Base-by-base conservation (phyloP, 352 stramenopile genomes). In the Plasmopara halstedii region DNA sequence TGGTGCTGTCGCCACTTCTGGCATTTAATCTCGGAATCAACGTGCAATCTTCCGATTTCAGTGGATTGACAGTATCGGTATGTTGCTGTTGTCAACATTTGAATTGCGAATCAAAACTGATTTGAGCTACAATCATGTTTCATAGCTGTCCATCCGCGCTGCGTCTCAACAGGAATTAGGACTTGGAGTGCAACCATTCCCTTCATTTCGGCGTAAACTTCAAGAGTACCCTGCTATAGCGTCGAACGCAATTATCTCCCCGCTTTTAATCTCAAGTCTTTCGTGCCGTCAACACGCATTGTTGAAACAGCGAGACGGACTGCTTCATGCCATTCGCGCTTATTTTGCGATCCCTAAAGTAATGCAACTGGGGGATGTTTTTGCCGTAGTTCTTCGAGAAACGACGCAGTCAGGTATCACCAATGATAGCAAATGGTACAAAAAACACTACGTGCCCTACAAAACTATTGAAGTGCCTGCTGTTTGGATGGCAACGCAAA, bases 1-100 rank as follows among this genome's bases (percentile, higher is more conserved):
- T 85, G 13, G 64, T 64, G 27, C 50, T 88, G n/a, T 70, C 79
- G 9, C 73, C 75, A n/a, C 57, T 90, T 39, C 41, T 90, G 26
- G 79, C 79, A 14, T 88, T 87, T 56, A 90, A 90, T 29, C 64
- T 90, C 35, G 73, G 72, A 0, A 67, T 90, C 36, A 44, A 56
- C 9, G 51, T 84, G 25, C 57, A 77, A 32, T 50, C 69, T 5
- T 44, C 60, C 32, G 67, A 37, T 18, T 36, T 46, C 21, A 35
- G 18, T 7, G 55, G 56, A 6, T 63, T 67, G 8, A 52, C 33
- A 2, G 50, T 68, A 17, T 46, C 46, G 32, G 73, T 85, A 41
- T 29, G 54, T 46, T 18, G 4, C 11, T 29, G 25, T 29, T 6
- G 11, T 29, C 25, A 29, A 29, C 25, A 29, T 29, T 29, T 11